Evolutionary conservation across 306 rosid species (phyloP), one percentile per base, ranked within the genome.

Genomic region (Mimosa pudica): DNA sequence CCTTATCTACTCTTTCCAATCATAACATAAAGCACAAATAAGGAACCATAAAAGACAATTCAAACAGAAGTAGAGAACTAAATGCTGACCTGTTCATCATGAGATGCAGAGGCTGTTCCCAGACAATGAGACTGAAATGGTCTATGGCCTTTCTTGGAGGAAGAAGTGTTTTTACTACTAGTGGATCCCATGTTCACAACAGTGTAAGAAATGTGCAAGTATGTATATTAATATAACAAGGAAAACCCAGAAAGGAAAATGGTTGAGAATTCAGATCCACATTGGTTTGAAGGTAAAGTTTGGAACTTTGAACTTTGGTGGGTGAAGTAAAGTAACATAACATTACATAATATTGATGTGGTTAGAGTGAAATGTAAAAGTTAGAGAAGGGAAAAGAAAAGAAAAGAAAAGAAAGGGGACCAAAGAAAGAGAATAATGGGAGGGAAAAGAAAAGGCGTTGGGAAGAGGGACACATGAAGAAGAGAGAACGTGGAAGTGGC

Each of bases 101-200:
- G 89, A 77, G 97, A 91, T 77, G 90, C 88, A 81, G 98, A 91
- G 36, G 80, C 35, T 45, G 84, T 82, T 76, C 92, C 85, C n/a
- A 93, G 88, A 83, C 98, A 93, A 79, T 84, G 85, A 45, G 93
- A 89, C 11, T 66, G 89, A 80, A 90, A 85, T 38, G 86, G 84
- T 78, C 83, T 73, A 36, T 75, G 84, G 33, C 82, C 82, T 61
- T 61, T 61, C 73, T 77, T 24, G 38, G 61, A 65, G 30, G 84
- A 82, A 8, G 82, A 76, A 74, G 81, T n/a, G 36, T 83, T 76
- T 86, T 90, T 94, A 88, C 98, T 94, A 51, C 89, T 88, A 64
- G 82, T 78, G 73, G 98, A 88, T 84, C 98, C 96, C 98, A 94
- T 94, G 57, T 64, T 45, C 75, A 14, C 48, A 73, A 33, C 70